Evolutionary conservation across 2,329 filamentous ascomycete genomes (phyloP), one percentile per base, ranked within the genome.

Genomic region (Claviceps citrina): DNA sequence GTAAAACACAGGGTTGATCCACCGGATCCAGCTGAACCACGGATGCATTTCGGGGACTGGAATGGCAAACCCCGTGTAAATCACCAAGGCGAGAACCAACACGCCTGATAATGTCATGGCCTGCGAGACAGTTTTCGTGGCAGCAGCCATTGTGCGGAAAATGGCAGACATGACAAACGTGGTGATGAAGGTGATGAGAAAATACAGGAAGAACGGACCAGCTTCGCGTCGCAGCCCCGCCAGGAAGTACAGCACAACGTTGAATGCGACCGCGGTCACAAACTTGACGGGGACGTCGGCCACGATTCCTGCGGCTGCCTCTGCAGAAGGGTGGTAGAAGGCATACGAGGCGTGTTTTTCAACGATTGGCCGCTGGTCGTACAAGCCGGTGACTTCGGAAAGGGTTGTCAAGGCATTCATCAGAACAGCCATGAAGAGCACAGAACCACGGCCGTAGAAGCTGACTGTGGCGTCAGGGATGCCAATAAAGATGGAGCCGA

Each of bases 21-120:
- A 85, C 22, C 77, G 72, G 39, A 87, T 79, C 83, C 83, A 87
- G 22, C 73, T 63, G 36, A 81, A 78, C 80, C 81, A 89, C 0
- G 70, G 71, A 18, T 76, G 68, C 79, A 81, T 85, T 51, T 80
- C 48, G 0, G 62, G 60, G 2, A 61, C 54, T 0, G 60, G 51
- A 26, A 73, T 65, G 22, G 64, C 59, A 51, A 79, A 78, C 42
- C 73, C 76, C 0, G 76, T 78, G 53, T 68, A 69, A 19, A 67
- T 76, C 49, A 78, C 66, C 4, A 82, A 65, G 12, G 70, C 69
- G 15, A 81, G 54, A 9, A 79, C 71, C 45, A 76, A 47, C 0
- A 76, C 57, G 18, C 68, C 69, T 0, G 70, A 62, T 2, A 69
- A 52, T 0, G 64, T 62, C 63, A 76, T 67, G 2, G 73, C 71